phyloP scores from a whole-genome alignment of 345 rosid species.

The Eutrema japonicum region DNA sequence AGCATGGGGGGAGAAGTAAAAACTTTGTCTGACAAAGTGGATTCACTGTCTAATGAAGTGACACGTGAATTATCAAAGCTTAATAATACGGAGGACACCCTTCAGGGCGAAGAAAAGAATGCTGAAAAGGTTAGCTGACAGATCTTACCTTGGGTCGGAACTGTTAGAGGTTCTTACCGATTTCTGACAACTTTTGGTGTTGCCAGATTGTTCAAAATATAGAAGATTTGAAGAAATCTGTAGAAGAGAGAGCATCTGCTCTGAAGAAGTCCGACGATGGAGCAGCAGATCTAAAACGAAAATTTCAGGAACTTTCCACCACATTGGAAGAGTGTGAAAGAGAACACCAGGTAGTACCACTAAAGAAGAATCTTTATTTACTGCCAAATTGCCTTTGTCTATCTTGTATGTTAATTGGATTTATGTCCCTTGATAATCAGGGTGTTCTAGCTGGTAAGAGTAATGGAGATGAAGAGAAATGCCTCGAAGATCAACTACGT shows the following conservation, averaged over 20 bases:
- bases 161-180: slow-evolving; percentile 2
- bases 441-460: slow-evolving; percentile 97
- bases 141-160: slow-evolving; percentile 10
- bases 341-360: slow-evolving; percentile 76
- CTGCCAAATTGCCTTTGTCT: slow-evolving; percentile 14
- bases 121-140: slow-evolving; percentile 63
- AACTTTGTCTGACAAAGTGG: slow-evolving; percentile 73
- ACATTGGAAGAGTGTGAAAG: slow-evolving; percentile 76
- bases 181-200: slow-evolving; percentile 37
- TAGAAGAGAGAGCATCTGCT: slow-evolving; percentile 72
- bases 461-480: slow-evolving; percentile 92
- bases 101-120: slow-evolving; percentile 71
- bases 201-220: slow-evolving; percentile 65
- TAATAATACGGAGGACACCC: slow-evolving; percentile 74
- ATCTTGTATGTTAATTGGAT: slow-evolving; percentile 28
- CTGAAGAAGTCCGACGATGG: slow-evolving; percentile 84
- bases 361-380: slow-evolving; percentile 11
- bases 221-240: slow-evolving; percentile 79
- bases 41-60: slow-evolving; percentile 66
- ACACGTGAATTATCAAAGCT: slow-evolving; percentile 77
- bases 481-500: slow-evolving; percentile 93
- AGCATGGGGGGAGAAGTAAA: slow-evolving; percentile 89
- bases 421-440: slow-evolving; percentile 47
- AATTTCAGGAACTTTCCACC: slow-evolving; percentile 71
- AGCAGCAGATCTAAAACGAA: slow-evolving; percentile 69